Evolutionary conservation across 371 early-diverging fungal genomes (phyloP).

Genomic region (Dentiscutata heterogama): DNA sequence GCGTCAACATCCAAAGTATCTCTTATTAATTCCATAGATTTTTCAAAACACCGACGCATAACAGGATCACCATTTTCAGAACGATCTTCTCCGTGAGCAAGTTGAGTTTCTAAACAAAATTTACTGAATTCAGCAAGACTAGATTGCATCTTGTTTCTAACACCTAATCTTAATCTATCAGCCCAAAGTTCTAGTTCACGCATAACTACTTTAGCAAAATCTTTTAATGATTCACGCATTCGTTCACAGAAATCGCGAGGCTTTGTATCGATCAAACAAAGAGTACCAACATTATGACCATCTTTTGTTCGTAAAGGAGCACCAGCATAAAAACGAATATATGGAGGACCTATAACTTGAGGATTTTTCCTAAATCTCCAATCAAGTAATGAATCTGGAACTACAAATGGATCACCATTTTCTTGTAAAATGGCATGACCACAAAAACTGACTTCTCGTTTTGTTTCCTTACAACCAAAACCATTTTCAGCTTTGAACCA

Average conservation of each 20-base stretch:
- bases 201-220: constrained; percentile 56
- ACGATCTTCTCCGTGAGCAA: not conserved
- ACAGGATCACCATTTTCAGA: constrained; percentile 46
- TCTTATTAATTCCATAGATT: constrained; percentile 51
- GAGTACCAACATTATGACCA: constrained; percentile 52
- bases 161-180: constrained; percentile 53
- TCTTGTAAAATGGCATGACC: constrained; percentile 52
- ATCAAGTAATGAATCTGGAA: constrained; percentile 50
- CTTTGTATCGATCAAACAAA: constrained; percentile 51
- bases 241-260: constrained; percentile 48
- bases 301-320: constrained; percentile 53
- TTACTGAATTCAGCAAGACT: constrained; percentile 41
- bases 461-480: not conserved
- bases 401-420: constrained; percentile 50
- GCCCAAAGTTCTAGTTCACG: constrained; percentile 58
- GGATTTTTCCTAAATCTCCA: constrained; percentile 54
- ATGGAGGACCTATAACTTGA: constrained; percentile 38
- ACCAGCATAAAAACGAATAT: constrained; percentile 54
- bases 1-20: constrained; percentile 55
- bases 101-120: constrained; percentile 37
- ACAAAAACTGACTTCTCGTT: constrained; percentile 50
- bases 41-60: constrained; percentile 51
- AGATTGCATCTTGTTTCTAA: constrained; percentile 50
- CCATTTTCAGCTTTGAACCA: constrained; percentile 50
- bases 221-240: constrained; percentile 48